Evolutionary conservation across 2,329 filamentous ascomycete species (phyloP).

Genomic region (Xylariaceae sp.): DNA sequence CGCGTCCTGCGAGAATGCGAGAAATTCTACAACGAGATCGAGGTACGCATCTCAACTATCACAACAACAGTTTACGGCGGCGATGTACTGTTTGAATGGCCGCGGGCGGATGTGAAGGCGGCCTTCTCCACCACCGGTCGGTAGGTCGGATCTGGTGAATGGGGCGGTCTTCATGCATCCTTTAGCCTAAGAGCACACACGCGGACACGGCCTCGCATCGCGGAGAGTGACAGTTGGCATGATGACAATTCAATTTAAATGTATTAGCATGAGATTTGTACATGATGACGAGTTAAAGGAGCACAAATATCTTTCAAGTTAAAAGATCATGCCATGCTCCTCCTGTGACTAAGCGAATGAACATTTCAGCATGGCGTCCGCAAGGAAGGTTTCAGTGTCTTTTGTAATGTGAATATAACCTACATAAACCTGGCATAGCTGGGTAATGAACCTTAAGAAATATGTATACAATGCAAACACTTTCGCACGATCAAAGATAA

Average conservation of each 20-base stretch:
- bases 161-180: conserved; percentile 24
- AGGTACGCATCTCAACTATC: conserved; percentile 63
- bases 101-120: conserved; percentile 65
- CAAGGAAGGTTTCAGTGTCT: too few species aligned
- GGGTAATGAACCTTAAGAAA: too few species aligned
- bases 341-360: background rate
- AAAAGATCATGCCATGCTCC: background rate
- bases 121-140: conserved; percentile 53
- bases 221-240: conserved; percentile 22
- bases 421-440: too few species aligned
- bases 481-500: too few species aligned
- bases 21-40: conserved; percentile 66
- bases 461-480: too few species aligned
- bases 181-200: conserved; percentile 21
- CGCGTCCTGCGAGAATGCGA: conserved; percentile 67
- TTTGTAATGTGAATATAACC: too few species aligned
- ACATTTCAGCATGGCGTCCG: background rate
- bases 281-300: conserved; percentile 33
- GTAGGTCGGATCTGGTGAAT: conserved; percentile 40
- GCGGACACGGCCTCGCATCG: conserved; percentile 14
- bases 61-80: conserved; percentile 69
- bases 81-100: conserved; percentile 70
- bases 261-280: conserved; percentile 23
- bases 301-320: conserved; percentile 4
- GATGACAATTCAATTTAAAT: conserved; percentile 24